Evolutionary conservation across 1,139 yeast genomes (phyloP), one percentile per base, ranked within the genome.

Genomic region (Magnusiomyces tetraspermus): DNA sequence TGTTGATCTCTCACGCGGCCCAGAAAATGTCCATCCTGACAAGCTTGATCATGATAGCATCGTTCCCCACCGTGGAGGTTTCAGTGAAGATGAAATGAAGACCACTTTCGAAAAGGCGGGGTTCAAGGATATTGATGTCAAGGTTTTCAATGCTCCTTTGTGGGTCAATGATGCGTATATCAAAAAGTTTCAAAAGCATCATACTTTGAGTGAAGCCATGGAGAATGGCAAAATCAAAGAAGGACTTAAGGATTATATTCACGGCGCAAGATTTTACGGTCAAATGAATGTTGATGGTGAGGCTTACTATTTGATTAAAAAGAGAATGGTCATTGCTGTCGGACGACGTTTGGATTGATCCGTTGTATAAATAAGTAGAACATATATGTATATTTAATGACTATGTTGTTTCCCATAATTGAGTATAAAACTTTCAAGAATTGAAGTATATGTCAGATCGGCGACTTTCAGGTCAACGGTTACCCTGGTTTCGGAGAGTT

Each of bases 121-220:
- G 3, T 52, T 63, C 46, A 47, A 43, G 3, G 46, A 59, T 21
- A 56, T 62, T n/a, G 50, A 50, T 8, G 53, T 53, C 4, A 51
- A 51, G 13, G 46, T 51, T 37, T 56, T 62, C 46, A 51, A 42
- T 6, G 61, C 58, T 8, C 51, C 53, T 26, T 30, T 61, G 40
- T 63, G 67, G 67, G 53, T 57, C n/a, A 52, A 55, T 4, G 61
- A 61, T 19, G 61, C 54, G 15, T 50, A 51, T 38, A 50, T 52
- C 2, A 31, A 50, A 22, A 55, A 53, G n/a, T 58, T 56, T 45
- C 36, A 33, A 33, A 30, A 31, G 24, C 52, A 40, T 36, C 54
- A 46, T 46, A 40, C 42, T 36, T 23, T 52, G 22, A 37, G 50
- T 21, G 22, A 38, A 13, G 28, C 36, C 4, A 36, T 49, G 42